Evolutionary conservation across 2,329 filamentous ascomycete species (phyloP), one percentile per base, ranked within the genome.

Genomic region (Aspergillus jensenii): DNA sequence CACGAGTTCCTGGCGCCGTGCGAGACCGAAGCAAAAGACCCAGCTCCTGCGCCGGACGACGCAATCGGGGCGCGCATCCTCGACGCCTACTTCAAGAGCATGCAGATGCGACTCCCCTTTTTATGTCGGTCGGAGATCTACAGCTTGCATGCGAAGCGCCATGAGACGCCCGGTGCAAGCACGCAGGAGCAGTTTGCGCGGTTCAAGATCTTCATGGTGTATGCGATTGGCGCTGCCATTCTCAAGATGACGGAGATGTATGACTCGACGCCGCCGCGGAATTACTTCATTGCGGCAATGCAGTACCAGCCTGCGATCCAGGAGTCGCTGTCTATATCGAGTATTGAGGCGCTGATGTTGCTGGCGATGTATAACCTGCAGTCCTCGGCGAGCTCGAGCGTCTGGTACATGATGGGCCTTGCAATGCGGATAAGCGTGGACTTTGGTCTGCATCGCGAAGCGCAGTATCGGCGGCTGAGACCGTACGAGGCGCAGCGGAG

Each of bases 401-500:
- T 69, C 2, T 71, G 68, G 68, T 67, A 67, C 37, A 62, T 67
- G 56, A 62, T 67, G 21, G 67, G 67, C 0, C 53, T 66, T 14
- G 68, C 67, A n/a, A 64, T 68, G 59, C 61, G 67, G 9, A 67
- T 66, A 5, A 68, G 68, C 27, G 53, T 66, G 14, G 68, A 70
- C 35, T 61, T 68, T 14, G 67, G 67, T 2, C 48, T 68, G 5
- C 67, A 69, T 17, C 52, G 66, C 8, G 59, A 67, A 41, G 25
- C 51, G 0, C 59, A 62, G 6, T 65, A 67, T 49, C 59, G 56
- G 4, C 48, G 40, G 37, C 43, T 67, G 12, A 8, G 21, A 4
- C 61, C 59, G 1, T 43, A 61, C 23, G 61, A 65, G 15, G 56
- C 62, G 0, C 56, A 67, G 33, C 25, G 55, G 15, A 63, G 63